Percentiles rank a stretch among this genome's conserved stretches.
Conservation (phyloP, 345 rosid genomes). For the Citrus cavaleriei region DNA sequence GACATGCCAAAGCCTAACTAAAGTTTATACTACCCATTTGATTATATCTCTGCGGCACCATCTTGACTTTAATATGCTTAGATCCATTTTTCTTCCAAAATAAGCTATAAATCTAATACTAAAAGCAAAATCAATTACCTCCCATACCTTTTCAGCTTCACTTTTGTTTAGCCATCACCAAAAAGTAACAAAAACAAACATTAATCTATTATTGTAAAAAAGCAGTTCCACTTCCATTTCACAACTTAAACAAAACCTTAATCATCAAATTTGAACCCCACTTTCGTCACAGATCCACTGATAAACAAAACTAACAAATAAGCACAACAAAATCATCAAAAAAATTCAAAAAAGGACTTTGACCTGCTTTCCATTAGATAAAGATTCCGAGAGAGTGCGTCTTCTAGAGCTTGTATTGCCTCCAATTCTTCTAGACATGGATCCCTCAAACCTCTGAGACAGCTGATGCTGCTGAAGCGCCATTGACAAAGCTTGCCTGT, state of each 20-base stretch:
- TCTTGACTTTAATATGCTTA: background rate
- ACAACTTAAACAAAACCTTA: background rate
- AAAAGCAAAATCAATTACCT: constrained; percentile 8
- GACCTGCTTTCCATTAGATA: constrained; percentile 76
- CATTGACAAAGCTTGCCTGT: constrained; percentile 92
- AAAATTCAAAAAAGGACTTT: background rate
- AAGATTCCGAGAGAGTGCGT: constrained; percentile 57
- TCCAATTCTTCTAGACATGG: constrained; percentile 87
- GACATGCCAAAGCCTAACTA: background rate
- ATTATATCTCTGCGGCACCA: background rate
- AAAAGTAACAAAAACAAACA: constrained; percentile 14
- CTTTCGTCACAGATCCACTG: constrained; percentile 31
- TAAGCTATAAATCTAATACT: background rate
- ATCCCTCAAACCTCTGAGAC: constrained; percentile 96
- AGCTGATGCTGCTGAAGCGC: constrained; percentile 82
- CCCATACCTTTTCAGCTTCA: constrained; percentile 15
- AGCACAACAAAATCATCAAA: background rate
- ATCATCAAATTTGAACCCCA: constrained; percentile 1
- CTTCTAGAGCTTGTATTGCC: constrained; percentile 81
- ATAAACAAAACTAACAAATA: background rate
- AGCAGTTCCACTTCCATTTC: background rate
- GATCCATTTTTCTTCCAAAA: constrained; percentile 1
- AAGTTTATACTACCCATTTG: background rate
- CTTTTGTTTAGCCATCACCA: constrained; percentile 19
- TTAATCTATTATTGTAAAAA: background rate